phyloP scores from a whole-genome alignment of 371 early-diverging fungal genomes.

The Syncephalastrum racemosum region DNA sequence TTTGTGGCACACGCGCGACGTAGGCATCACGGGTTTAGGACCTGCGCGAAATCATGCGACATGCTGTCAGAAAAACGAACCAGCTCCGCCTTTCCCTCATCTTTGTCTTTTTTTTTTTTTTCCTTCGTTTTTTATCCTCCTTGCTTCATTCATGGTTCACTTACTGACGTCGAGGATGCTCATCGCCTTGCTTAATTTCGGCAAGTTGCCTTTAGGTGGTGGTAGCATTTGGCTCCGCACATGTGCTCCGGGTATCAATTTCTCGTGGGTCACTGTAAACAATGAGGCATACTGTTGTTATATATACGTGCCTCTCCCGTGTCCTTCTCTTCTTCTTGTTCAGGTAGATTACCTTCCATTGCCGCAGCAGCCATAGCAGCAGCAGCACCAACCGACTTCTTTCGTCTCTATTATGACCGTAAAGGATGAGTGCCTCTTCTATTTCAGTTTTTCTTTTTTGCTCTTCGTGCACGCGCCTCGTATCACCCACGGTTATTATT shows the following conservation, averaged over 20 bases:
- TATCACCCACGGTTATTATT: neutral
- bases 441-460: constrained; percentile 6
- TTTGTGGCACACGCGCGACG: constrained; percentile 65
- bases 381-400: neutral
- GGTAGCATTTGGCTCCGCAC: constrained; percentile 71
- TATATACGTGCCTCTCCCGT: neutral
- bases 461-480: constrained; percentile 3
- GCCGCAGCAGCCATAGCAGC: neutral
- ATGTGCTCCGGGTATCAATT: constrained; percentile 76
- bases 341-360: neutral
- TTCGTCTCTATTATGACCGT: neutral
- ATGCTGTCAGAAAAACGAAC: constrained; percentile 11
- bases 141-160: constrained; percentile 10
- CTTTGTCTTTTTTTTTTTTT: neutral
- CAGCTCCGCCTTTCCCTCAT: constrained; percentile 9
- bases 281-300: constrained; percentile 6
- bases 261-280: constrained; percentile 51
- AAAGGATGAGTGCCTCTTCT: neutral
- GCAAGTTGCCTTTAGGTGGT: constrained; percentile 62
- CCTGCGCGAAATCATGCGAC: constrained; percentile 33
- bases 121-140: neutral
- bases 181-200: constrained; percentile 65
- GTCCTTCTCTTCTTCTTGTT: neutral
- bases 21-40: constrained; percentile 77
- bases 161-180: constrained; percentile 62